These are phyloP conservation scores for Dalechampia spathulata DNA, from an alignment of 441 rosid genomes.

Conservation along the genomic window DNA sequence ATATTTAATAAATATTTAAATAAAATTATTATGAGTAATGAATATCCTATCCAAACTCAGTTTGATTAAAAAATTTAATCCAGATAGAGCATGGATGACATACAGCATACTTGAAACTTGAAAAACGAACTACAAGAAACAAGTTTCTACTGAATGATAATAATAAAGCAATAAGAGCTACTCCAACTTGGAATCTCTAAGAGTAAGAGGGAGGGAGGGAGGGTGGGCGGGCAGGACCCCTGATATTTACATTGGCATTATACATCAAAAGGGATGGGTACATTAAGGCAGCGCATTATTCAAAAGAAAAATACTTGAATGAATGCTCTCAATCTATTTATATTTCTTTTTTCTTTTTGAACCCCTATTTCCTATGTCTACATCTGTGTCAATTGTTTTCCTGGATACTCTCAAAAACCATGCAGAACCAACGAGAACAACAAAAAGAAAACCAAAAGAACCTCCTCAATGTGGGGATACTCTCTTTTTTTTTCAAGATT, in stretches of 20 bases:
- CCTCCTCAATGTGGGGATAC: slow-evolving; percentile 22
- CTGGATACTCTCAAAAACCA: slow-evolving; percentile 23
- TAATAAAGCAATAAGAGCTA: not conserved
- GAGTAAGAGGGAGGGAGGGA: no score
- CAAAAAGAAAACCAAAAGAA: slow-evolving; percentile 16
- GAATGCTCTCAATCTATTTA: slow-evolving; percentile 14
- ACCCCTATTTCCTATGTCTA: slow-evolving; percentile 24
- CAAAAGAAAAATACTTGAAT: slow-evolving; percentile 14
- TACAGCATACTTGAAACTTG: no score
- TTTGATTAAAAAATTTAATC: no score
- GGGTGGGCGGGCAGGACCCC: no score
- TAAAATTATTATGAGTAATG: no score
- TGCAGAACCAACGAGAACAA: no score
- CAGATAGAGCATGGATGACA: no score
- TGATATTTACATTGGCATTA: slow-evolving; percentile 16
- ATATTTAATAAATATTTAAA: no score
- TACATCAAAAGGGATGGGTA: not conserved
- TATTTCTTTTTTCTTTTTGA: not conserved
- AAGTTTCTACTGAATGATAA: not conserved
- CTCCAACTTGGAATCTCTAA: not conserved
- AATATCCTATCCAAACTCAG: no score
- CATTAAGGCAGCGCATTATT: slow-evolving; percentile 4
- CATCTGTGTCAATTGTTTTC: slow-evolving; percentile 25
- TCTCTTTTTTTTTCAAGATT: no score
- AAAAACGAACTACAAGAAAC: no score